These are phyloP conservation scores for Exophiala sideris DNA, from an alignment of 2,329 filamentous ascomycete genomes.

Conservation along the genomic window DNA sequence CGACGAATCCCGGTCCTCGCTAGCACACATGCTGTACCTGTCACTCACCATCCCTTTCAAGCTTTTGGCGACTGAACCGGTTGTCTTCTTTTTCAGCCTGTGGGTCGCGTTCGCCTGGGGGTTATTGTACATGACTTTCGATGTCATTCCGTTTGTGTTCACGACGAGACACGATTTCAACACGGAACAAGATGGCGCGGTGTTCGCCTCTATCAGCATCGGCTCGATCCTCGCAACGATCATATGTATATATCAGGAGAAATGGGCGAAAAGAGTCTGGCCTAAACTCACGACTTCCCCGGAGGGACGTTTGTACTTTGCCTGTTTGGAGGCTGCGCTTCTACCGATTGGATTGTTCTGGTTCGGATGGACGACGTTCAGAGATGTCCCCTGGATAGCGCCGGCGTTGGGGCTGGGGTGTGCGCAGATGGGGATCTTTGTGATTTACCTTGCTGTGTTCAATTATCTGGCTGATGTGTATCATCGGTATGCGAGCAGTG, in stretches of 20 bases:
- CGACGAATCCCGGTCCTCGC: constrained; percentile 23
- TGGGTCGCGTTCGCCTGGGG: constrained; percentile 92
- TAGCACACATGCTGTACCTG: constrained; percentile 25
- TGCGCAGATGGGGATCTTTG: constrained; percentile 81
- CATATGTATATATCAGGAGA: constrained; percentile 69
- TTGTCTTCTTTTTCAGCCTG: constrained; percentile 70
- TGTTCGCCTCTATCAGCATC: constrained; percentile 71
- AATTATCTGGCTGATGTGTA: constrained; percentile 92
- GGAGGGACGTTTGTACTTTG: constrained; percentile 78
- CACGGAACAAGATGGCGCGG: constrained; percentile 63
- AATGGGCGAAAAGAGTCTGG: constrained; percentile 18
- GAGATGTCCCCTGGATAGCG: constrained; percentile 66
- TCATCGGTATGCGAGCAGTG: constrained; percentile 77
- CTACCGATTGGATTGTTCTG: constrained; percentile 78
- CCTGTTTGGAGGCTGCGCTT: constrained; percentile 70
- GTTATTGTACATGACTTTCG: constrained; percentile 80
- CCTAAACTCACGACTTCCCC: constrained; percentile 50
- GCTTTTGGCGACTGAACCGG: constrained; percentile 61
- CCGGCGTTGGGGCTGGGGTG: constrained; percentile 68
- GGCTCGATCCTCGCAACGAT: constrained; percentile 64
- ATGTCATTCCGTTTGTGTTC: constrained; percentile 77
- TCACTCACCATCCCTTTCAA: constrained; percentile 33
- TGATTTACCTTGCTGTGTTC: constrained; percentile 79
- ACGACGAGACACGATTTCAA: constrained; percentile 64
- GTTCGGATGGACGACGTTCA: constrained; percentile 64